Base-by-base conservation (phyloP, 2,329 filamentous ascomycete species). In the Sporothrix sp. region DNA sequence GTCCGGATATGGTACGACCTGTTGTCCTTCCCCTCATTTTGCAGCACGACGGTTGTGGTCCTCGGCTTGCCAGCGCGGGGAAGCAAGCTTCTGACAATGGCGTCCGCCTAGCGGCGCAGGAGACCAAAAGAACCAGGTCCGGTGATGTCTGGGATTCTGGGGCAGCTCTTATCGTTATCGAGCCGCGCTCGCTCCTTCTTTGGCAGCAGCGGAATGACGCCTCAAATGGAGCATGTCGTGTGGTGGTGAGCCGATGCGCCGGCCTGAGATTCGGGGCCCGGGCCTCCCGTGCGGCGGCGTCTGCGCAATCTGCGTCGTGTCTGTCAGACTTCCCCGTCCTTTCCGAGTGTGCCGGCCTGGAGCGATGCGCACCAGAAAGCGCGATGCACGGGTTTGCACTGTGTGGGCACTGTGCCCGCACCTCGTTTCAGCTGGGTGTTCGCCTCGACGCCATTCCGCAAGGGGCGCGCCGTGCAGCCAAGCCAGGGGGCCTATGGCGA, bases 11-110 rank as follows among this genome's bases (percentile, higher is more conserved):
- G 10, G 16, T 28, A 33, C 16, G 28, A 23, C 16, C 28, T 44
- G 27, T 47, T 30, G 40, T 39, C 18, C 35, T 48, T 48, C 46
- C 28, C 46, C 46, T 40, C 46, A 23, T 40, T 40, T 48, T 23
- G 13, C n/a, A 3, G 35, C 45, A 11, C n/a, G n/a, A n/a, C n/a
- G n/a, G n/a, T n/a, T n/a, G n/a, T n/a, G n/a, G 45, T 49, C 51
- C 45, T 48, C 45, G 51, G 51, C 18, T 16, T 25, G n/a, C 35
- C 36, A 21, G 20, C 14, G 30, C 30, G 28, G 20, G 43, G 43
- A 35, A 45, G 35, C 39, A 5, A 38, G 45, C 45, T 28, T 47
- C 28, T 47, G 44, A 47, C 16, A 45, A 18, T 30, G 13, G 14
- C 20, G 13, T n/a, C 32, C 28, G 44, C 32, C 44, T 35, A 18